Evolutionary conservation across 768 basidiomycete genomes (phyloP).

Genomic region (Clitopilus hobsonii): DNA sequence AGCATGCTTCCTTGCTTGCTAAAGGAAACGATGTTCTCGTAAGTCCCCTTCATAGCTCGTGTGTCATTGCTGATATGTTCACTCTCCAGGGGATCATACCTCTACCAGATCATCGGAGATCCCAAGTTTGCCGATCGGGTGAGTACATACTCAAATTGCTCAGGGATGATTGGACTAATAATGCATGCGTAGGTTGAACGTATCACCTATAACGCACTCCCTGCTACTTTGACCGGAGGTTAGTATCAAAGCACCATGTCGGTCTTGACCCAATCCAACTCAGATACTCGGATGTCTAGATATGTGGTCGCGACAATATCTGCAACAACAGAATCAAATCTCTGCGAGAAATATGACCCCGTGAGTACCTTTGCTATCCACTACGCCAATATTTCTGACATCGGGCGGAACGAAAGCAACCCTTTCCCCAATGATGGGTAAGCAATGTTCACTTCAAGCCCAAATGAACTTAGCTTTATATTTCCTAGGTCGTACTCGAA

Average conservation of each 20-base stretch:
- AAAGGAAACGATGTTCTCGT: conserved; percentile 61
- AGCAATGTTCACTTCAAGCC: conserved; percentile 20
- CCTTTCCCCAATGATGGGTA: conserved; percentile 51
- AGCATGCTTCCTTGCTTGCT: not conserved
- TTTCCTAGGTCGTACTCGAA: conserved; percentile 34
- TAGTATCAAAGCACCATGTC: no score
- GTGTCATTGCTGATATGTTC: not conserved
- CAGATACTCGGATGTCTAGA: no score
- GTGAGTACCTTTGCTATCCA: conserved; percentile 20
- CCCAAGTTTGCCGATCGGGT: conserved; percentile 18
- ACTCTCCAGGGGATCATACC: conserved; percentile 39
- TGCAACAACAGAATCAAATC: conserved; percentile 57
- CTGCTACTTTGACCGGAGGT: conserved; percentile 42
- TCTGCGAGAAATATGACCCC: conserved; percentile 51
- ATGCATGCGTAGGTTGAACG: conserved; percentile 43
- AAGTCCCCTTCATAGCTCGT: conserved; percentile 12
- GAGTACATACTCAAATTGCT: not conserved
- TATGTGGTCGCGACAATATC: conserved; percentile 57
- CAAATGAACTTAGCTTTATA: conserved; percentile 10
- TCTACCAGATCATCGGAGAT: conserved; percentile 54
- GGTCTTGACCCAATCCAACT: no score
- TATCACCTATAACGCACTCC: conserved; percentile 47
- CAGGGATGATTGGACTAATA: no score
- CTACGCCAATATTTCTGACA: not conserved
- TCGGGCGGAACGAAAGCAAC: no score